Conservation (phyloP, 768 basidiomycete genomes). For the Hypholoma sublateritium region DNA sequence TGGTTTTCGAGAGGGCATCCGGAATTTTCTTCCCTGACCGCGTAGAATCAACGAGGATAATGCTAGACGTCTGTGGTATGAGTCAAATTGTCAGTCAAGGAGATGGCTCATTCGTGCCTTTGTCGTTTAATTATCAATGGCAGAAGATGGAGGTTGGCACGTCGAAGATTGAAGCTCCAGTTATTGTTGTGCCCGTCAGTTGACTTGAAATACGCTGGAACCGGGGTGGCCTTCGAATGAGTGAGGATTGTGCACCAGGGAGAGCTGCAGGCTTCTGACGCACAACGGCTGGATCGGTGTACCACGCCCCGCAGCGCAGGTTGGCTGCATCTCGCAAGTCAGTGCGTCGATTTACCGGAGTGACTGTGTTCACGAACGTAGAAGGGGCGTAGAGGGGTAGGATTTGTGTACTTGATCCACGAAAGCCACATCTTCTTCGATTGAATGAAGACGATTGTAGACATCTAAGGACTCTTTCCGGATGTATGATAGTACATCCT, state of each 20-base stretch:
- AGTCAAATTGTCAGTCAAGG: constrained; percentile 1
- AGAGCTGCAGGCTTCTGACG: constrained; percentile 17
- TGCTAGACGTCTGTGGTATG: constrained; percentile 35
- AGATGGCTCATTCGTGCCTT: constrained; percentile 48
- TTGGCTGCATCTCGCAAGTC: constrained; percentile 58
- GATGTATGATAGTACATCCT: constrained; percentile 45
- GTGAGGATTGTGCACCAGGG: constrained; percentile 1
- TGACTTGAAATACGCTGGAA: constrained; percentile 85
- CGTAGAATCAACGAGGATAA: constrained; percentile 91
- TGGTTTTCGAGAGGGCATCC: constrained; percentile 89
- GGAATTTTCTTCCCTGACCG: constrained; percentile 92
- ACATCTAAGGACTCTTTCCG: constrained; percentile 74
- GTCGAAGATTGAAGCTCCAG: constrained; percentile 82
- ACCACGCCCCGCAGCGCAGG: constrained; percentile 94
- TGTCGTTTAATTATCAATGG: constrained; percentile 47
- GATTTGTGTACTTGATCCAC: constrained; percentile 50
- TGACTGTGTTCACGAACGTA: constrained; percentile 41
- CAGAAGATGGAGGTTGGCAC: constrained; percentile 83
- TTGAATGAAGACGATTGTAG: constrained; percentile 87
- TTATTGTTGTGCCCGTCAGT: constrained; percentile 85
- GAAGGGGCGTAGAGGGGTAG: constrained; percentile 47
- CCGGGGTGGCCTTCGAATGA: constrained; percentile 26
- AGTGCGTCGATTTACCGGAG: neutral
- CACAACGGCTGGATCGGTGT: constrained; percentile 71
- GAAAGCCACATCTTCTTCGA: constrained; percentile 74